phyloP scores from a whole-genome alignment of 2,329 filamentous ascomycete genomes.

The Elsinoe necatrix region DNA sequence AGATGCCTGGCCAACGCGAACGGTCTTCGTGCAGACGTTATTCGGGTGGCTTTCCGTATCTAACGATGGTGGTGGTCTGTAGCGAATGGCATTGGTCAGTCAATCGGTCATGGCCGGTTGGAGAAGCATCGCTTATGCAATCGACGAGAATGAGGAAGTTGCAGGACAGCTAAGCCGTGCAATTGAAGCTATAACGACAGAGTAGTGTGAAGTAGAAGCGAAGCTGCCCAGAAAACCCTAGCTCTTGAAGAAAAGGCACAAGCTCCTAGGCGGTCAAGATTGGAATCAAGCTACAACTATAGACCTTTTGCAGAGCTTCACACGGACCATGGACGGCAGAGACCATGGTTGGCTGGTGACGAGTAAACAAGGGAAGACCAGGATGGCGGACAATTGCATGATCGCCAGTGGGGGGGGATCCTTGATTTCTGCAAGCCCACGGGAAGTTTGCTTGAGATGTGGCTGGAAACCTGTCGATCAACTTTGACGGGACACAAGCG shows the following conservation, averaged over 20 bases:
- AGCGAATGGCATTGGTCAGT: constrained; percentile 12
- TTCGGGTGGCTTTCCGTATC: constrained; percentile 10
- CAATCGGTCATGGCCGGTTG: not conserved
- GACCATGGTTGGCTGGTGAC: constrained; percentile 11
- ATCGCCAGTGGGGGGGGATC: constrained; percentile 8
- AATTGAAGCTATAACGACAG: constrained; percentile 2
- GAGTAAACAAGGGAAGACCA: constrained; percentile 9
- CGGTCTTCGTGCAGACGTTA: constrained; percentile 5
- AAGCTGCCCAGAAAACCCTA: not conserved
- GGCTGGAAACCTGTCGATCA: constrained; percentile 12
- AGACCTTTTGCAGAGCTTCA: not conserved
- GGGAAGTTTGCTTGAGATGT: constrained; percentile 8
- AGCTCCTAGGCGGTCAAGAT: not conserved
- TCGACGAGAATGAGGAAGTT: not conserved
- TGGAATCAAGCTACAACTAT: constrained; percentile 4
- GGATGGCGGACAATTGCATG: constrained; percentile 12
- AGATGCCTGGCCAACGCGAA: constrained; percentile 15
- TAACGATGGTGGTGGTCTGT: constrained; percentile 4
- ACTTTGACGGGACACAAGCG: not conserved
- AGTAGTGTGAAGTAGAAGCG: not conserved
- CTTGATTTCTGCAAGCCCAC: constrained; percentile 11
- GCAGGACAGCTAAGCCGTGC: not conserved
- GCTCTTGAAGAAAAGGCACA: constrained; percentile 5
- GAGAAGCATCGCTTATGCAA: not conserved
- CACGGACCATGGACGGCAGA: constrained; percentile 1